Conservation (phyloP, 768 basidiomycete genomes). For the Mycena albidolilacea region DNA sequence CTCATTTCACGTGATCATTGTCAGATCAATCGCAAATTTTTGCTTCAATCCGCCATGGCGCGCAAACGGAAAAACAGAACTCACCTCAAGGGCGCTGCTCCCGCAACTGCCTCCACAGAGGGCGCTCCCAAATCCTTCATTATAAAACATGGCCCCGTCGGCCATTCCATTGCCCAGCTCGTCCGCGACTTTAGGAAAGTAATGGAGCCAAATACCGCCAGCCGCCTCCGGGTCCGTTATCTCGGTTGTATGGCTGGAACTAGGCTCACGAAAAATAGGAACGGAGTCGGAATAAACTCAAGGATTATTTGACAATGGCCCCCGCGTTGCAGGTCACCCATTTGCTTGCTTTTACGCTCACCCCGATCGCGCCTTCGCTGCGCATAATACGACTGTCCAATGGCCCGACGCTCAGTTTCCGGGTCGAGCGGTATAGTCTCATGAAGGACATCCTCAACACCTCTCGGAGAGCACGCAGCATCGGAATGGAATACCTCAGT, state of each 20-base stretch:
- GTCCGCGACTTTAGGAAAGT: constrained; percentile 95
- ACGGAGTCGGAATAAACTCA: constrained; percentile 89
- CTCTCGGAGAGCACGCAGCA: constrained; percentile 76
- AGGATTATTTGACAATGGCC: constrained; percentile 94
- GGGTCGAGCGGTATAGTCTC: constrained; percentile 93
- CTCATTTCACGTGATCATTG: neutral
- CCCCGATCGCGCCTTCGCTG: constrained; percentile 87
- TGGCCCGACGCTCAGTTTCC: constrained; percentile 95
- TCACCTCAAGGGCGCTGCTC: constrained; percentile 75
- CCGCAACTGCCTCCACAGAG: constrained; percentile 47
- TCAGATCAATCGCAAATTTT: neutral
- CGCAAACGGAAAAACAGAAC: constrained; percentile 86
- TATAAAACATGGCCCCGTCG: constrained; percentile 96
- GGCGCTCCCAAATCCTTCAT: constrained; percentile 92
- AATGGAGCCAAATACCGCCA: constrained; percentile 98
- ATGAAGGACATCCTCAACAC: constrained; percentile 85
- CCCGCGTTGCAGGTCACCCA: constrained; percentile 94
- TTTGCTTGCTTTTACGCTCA: constrained; percentile 92
- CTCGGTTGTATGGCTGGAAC: neutral
- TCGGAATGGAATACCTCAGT: constrained; percentile 91
- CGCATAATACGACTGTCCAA: constrained; percentile 89
- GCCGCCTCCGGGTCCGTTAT: constrained; percentile 81
- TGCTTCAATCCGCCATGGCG: constrained; percentile 62
- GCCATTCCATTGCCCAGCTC: constrained; percentile 87
- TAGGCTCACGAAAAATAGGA: constrained; percentile 69